Conservation (phyloP, 208 protist genomes). For the Acanthamoeba royreba region DNA sequence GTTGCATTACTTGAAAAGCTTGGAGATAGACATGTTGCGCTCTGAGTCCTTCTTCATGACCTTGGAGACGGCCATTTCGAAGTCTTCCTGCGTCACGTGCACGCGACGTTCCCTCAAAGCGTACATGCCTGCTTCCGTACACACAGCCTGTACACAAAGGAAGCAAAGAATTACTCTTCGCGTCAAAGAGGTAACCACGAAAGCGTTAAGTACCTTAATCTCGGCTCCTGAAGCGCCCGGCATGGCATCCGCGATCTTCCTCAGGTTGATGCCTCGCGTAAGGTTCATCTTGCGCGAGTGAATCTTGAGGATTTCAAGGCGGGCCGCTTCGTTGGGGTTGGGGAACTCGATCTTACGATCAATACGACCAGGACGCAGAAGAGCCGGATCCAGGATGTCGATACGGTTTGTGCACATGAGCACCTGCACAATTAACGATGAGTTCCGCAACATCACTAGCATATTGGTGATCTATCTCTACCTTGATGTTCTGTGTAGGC, state of each 20-base stretch:
- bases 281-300: constrained; percentile 99
- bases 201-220: constrained; percentile 86
- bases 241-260: constrained; percentile 95
- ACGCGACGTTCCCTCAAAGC: constrained; percentile 98
- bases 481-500: constrained; percentile 98
- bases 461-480: constrained; percentile 74
- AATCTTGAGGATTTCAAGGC: constrained; percentile 99
- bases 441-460: not conserved
- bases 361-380: constrained; percentile 99
- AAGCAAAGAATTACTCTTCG: not conserved
- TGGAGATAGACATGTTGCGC: constrained; percentile 45
- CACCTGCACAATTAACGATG: not conserved
- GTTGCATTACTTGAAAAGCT: constrained; percentile 47
- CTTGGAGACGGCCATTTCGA: constrained; percentile 99
- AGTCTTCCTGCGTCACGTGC: constrained; percentile 99
- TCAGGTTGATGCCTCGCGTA: constrained; percentile 97
- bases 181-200: not conserved
- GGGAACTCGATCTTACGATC: constrained; percentile 99
- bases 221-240: constrained; percentile 98
- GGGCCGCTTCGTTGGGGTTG: constrained; percentile 83
- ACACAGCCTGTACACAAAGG: constrained; percentile 76
- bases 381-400: constrained; percentile 99
- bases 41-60: constrained; percentile 68
- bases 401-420: constrained; percentile 93
- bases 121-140: constrained; percentile 98